phyloP scores from a whole-genome alignment of 495 filamentous ascomycete species.

The Cairneyella variabilis region DNA sequence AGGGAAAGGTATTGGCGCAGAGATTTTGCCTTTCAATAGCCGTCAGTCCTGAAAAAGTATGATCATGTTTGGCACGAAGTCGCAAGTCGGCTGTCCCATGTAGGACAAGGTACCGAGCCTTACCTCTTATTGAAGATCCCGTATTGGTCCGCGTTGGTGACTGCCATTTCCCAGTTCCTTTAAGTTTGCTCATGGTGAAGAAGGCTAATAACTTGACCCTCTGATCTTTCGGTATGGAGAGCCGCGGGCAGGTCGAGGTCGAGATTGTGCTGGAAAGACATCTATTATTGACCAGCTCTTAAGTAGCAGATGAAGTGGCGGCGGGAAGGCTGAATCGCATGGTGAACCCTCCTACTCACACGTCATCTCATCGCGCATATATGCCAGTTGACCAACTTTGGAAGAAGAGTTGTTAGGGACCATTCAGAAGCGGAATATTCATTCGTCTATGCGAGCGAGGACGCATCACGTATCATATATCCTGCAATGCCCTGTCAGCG shows the following conservation, averaged over 20 bases:
- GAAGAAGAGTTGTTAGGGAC: conserved; percentile 4
- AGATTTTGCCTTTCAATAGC: conserved; percentile 30
- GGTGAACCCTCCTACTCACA: conserved; percentile 11
- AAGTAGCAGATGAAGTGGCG: conserved; percentile 4
- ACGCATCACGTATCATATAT: conserved; percentile 26
- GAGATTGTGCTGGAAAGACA: neutral
- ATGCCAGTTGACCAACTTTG: too few species aligned
- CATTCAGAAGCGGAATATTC: conserved; percentile 11
- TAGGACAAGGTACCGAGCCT: too few species aligned
- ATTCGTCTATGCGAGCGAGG: conserved; percentile 12
- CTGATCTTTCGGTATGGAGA: neutral
- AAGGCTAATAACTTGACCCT: neutral
- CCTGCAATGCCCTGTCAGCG: conserved; percentile 17
- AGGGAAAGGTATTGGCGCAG: conserved; percentile 36
- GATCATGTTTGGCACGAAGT: too few species aligned
- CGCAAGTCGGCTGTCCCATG: too few species aligned
- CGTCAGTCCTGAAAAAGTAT: neutral
- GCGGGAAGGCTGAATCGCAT: conserved; percentile 12
- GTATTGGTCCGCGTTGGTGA: conserved; percentile 12
- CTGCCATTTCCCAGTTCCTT: conserved; percentile 17
- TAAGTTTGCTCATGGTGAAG: conserved; percentile 20
- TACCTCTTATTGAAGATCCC: conserved; percentile 38
- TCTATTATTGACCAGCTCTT: conserved; percentile 13
- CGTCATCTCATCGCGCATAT: conserved; percentile 15
- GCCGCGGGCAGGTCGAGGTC: neutral